Base-by-base conservation (phyloP, 805 yeast genomes). In the Candida railenensis region DNA sequence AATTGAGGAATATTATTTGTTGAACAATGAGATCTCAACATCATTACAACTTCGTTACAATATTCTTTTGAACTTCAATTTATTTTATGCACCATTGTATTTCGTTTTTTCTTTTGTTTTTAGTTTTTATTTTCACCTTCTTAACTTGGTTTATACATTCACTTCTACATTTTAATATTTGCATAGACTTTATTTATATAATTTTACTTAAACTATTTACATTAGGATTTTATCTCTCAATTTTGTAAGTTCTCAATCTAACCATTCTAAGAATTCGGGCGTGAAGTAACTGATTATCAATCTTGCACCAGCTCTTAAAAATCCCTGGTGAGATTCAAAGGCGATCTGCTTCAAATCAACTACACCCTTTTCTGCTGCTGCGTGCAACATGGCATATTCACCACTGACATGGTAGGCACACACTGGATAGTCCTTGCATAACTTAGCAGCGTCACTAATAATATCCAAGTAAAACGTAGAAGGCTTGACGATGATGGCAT, bases 381-480 rank as follows among this genome's bases (percentile, higher is more conserved):
- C 99, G 62, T 91, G 96, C 53, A 94, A 68, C 99, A 94, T 94
- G 28, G 98, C 97, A 61, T 80, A 94, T 69, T 94, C 99, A 36
- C 99, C 99, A 63, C 92, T 83, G 20, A 94, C 99, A 66, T 94
- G 99, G 68, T 94, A 94, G 22, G 96, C 91, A 59, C 96, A 89
- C 44, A 94, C 73, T 22, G 99, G 99, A 56, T 87, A 81, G 63
- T 94, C 94, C 43, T 71, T 66, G 60, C 96, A 88, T 44, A 91
- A 75, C 57, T 80, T 83, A 34, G 91, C 74, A 0, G 99, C 97
- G 60, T 94, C 97, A 47, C 85, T 77, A 67, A 94, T 86, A 44
- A 94, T 78, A 63, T 94, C 99, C 57, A 94, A 76, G 66, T 92
- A 94, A 69, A 94, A 92, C 3, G 98, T 89, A 3, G 97, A 87